Evolutionary conservation across 495 filamentous ascomycete species (phyloP), one percentile per base, ranked within the genome.

Genomic region (Penicillium arizonense): DNA sequence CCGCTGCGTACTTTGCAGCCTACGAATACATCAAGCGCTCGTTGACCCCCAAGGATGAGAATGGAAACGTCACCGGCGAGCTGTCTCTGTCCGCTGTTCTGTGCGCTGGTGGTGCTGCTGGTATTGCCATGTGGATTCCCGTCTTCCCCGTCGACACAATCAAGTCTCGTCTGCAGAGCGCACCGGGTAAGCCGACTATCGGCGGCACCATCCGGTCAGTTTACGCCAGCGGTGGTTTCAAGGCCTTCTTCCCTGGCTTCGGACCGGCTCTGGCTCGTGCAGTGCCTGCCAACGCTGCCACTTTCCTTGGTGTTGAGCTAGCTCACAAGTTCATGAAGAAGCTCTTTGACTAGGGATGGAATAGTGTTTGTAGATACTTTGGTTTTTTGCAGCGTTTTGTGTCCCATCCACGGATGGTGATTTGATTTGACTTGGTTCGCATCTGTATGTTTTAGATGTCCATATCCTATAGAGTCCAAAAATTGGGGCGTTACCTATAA

Each of bases 61-160:
- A 75, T n/a, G 90, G 89, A 9, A 86, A 89, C 49, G 70, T 84
- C 13, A 85, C 79, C 11, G 75, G 75, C 28, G 75, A 92, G 56
- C 74, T 97, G 40, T 91, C 88, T 46, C 70, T 97, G 54, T 67
- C 81, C 3, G 95, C 94, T 4, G 82, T 99, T n/a, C 85, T 89
- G 55, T 78, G 82, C 33, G 94, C 94, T 0, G 94, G 94, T 52
- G 94, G 89, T 40, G 87, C 85, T 0, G 94, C 94, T 0, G 94
- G 94, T 61, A 85, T 99, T 42, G 91, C 94, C 20, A 99, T 99
- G 95, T 99, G 94, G 94, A 89, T 97, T 54, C 90, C 96, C 21
- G 91, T 99, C 16, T 99, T 99, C 81, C 94, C 94, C 5, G 79
- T 99, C 47, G 94, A 99, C 63, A 99, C 94, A 0, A 84, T 99